Evolutionary conservation across 2,329 filamentous ascomycete species (phyloP).

Genomic region (Colletotrichum sp.): DNA sequence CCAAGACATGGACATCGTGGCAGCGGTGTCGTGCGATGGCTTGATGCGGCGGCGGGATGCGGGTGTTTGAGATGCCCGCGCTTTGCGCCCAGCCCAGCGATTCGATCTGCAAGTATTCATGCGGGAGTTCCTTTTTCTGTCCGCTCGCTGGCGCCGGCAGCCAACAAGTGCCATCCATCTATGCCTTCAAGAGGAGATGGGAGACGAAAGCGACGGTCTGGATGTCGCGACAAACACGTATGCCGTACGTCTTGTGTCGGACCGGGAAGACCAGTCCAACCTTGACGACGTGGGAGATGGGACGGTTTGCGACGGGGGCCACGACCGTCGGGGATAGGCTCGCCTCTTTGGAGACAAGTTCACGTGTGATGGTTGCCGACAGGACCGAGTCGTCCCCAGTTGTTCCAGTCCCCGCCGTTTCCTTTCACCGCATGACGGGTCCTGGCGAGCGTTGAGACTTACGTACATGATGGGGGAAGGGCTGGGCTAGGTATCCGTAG

Average conservation of each 20-base stretch:
- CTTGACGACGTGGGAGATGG: conserved; percentile 6
- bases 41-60: conserved; percentile 6
- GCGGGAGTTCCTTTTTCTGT: neutral
- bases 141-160: neutral
- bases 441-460: conserved; percentile 10
- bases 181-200: neutral
- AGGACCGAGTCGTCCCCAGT: conserved; percentile 15
- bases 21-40: neutral
- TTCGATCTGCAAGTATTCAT: conserved; percentile 10
- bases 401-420: conserved; percentile 14
- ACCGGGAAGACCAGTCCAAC: conserved; percentile 5
- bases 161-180: neutral
- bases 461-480: conserved; percentile 14
- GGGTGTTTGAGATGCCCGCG: conserved; percentile 16
- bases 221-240: conserved; percentile 5
- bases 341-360: conserved; percentile 16
- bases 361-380: conserved; percentile 18
- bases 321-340: conserved; percentile 7
- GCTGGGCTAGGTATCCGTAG: neutral
- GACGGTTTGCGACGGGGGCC: conserved; percentile 7
- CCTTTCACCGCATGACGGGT: conserved; percentile 18
- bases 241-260: neutral
- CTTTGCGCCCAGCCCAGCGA: conserved; percentile 8
- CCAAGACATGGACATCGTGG: conserved; percentile 11
- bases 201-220: neutral